Evolutionary conservation across 2,329 filamentous ascomycete genomes (phyloP).

Genomic region (Ophiosphaerella korrae): DNA sequence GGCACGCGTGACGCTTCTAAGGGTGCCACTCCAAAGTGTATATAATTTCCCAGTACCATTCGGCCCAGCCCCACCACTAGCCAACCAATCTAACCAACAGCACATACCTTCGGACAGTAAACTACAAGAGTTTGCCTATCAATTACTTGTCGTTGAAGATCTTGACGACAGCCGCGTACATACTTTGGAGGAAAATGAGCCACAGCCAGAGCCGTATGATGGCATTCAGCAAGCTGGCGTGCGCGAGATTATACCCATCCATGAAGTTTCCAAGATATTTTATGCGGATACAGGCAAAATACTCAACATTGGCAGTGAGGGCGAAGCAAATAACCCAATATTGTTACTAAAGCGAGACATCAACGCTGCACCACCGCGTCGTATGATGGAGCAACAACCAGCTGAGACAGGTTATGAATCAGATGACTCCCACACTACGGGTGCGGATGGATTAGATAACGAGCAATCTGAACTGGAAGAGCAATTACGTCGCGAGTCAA

Average conservation of each 20-base stretch:
- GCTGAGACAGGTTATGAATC: slow-evolving; percentile 36
- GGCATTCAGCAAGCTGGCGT: slow-evolving; percentile 67
- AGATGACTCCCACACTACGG: slow-evolving; percentile 47
- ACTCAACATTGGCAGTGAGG: slow-evolving; percentile 76
- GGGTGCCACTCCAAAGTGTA: slow-evolving; percentile 65
- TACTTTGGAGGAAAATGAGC: slow-evolving; percentile 65
- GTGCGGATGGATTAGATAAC: slow-evolving; percentile 31
- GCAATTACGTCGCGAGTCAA: slow-evolving; percentile 52
- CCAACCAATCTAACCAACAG: slow-evolving; percentile 21
- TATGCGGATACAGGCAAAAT: slow-evolving; percentile 91
- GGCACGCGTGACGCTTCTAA: slow-evolving; percentile 77
- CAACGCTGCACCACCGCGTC: slow-evolving; percentile 65
- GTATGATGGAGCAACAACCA: slow-evolving; percentile 57
- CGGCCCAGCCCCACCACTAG: slow-evolving; percentile 14
- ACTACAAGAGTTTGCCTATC: slow-evolving; percentile 74
- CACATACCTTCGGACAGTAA: slow-evolving; percentile 52
- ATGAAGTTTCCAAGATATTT: slow-evolving; percentile 86
- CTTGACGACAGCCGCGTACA: slow-evolving; percentile 73
- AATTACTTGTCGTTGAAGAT: slow-evolving; percentile 82
- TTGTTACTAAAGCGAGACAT: slow-evolving; percentile 75
- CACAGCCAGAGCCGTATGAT: slow-evolving; percentile 63
- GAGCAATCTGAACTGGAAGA: slow-evolving; percentile 54
- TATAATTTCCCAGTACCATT: slow-evolving; percentile 51
- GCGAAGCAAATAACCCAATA: slow-evolving; percentile 73
- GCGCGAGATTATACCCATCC: slow-evolving; percentile 69